These are phyloP conservation scores for Solanum boliviense DNA, from an alignment of 257 asterid genomes.

Conservation along the genomic window DNA sequence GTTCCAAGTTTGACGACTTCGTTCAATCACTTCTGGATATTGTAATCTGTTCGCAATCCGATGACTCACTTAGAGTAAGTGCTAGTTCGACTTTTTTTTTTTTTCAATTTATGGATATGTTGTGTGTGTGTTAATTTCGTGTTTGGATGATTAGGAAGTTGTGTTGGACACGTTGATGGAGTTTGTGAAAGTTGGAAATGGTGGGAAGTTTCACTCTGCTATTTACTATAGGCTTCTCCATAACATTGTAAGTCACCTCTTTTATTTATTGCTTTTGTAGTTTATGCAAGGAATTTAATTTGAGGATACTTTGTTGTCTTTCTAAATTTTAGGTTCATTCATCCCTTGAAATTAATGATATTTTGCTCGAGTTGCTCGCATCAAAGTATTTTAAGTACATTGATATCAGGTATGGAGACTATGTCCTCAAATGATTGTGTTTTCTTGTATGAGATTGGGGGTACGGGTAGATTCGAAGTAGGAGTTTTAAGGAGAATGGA, in stretches of 20 bases:
- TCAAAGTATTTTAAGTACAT: slow-evolving; percentile 64
- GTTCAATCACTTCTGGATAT: slow-evolving; percentile 4
- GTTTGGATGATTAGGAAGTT: slow-evolving; percentile 38
- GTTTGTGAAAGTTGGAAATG: slow-evolving; percentile 76
- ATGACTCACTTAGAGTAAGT: neutral
- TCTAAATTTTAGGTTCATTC: slow-evolving; percentile 43
- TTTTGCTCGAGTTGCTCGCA: slow-evolving; percentile 43
- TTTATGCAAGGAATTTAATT: neutral
- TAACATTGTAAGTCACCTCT: slow-evolving; percentile 36
- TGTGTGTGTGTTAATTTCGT: neutral
- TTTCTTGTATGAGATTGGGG: neutral
- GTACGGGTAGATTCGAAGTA: neutral
- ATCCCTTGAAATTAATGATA: slow-evolving; percentile 32
- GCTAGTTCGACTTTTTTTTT: neutral
- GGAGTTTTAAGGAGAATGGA: neutral
- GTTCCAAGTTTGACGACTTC: slow-evolving; percentile 10
- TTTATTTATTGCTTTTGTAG: neutral
- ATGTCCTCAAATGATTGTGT: neutral
- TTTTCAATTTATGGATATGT: neutral
- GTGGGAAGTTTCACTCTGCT: slow-evolving; percentile 66
- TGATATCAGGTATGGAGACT: slow-evolving; percentile 63
- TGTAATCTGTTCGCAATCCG: neutral
- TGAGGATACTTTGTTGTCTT: neutral
- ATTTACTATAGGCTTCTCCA: slow-evolving; percentile 64
- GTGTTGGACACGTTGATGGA: slow-evolving; percentile 78